phyloP scores from a whole-genome alignment of 2,329 filamentous ascomycete species.

The Phaeosphaeria sp. region DNA sequence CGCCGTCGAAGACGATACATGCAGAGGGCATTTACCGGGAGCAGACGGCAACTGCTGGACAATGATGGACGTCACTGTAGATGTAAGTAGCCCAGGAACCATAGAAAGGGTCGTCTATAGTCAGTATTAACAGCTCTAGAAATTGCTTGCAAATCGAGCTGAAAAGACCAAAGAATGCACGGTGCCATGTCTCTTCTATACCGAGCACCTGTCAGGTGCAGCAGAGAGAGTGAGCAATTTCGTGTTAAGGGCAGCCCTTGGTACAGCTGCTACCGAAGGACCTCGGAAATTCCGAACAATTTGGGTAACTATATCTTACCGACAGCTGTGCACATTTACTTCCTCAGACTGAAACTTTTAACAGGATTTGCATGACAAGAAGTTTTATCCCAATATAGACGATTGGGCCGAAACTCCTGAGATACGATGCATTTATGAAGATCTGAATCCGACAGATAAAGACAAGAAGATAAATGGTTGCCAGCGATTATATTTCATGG shows the following conservation, averaged over 20 bases:
- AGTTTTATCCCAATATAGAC: constrained; percentile 8
- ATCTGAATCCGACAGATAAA: background rate
- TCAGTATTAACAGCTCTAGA: no score
- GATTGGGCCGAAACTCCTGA: constrained; percentile 2
- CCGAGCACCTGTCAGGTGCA: constrained; percentile 2
- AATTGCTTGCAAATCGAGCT: background rate
- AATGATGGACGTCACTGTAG: constrained; percentile 3
- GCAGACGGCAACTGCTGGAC: constrained; percentile 2
- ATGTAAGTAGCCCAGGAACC: no score
- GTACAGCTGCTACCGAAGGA: constrained; percentile 2
- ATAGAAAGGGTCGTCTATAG: no score
- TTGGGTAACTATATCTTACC: constrained; percentile 4
- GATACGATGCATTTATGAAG: constrained; percentile 4
- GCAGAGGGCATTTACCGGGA: constrained; percentile 3
- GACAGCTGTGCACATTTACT: background rate
- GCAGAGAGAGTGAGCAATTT: constrained; percentile 7
- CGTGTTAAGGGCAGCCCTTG: constrained; percentile 4
- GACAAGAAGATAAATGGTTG: constrained; percentile 2
- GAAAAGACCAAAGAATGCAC: background rate
- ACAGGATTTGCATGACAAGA: constrained; percentile 11
- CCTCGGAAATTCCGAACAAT: constrained; percentile 5
- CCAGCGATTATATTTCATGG: constrained; percentile 13
- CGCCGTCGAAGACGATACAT: constrained; percentile 3
- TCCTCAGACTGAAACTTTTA: background rate
- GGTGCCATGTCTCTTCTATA: constrained; percentile 10